phyloP scores from a whole-genome alignment of 2,329 filamentous ascomycete species.

The Didymella sp. region DNA sequence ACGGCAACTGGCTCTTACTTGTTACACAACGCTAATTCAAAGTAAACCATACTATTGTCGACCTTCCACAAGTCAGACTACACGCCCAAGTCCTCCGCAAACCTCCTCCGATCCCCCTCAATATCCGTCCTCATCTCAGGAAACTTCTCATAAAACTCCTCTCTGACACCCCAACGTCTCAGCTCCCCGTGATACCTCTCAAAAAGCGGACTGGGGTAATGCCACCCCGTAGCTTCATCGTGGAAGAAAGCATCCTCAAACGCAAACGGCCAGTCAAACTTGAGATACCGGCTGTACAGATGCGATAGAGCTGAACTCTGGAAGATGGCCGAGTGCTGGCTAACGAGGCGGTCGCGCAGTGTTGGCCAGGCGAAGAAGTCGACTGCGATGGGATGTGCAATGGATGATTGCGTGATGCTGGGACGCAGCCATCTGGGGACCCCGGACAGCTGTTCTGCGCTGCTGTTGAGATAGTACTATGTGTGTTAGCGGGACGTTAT shows the following conservation, averaged over 20 bases:
- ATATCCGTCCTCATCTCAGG: conserved; percentile 43
- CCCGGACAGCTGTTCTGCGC: conserved; percentile 33
- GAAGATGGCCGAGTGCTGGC: conserved; percentile 34
- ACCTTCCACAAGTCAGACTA: neutral
- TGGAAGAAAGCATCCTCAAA: conserved; percentile 44
- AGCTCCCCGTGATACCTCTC: conserved; percentile 42
- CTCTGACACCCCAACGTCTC: conserved; percentile 35
- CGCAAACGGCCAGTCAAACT: conserved; percentile 44
- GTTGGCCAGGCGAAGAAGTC: conserved; percentile 48
- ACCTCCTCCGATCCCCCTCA: conserved; percentile 36
- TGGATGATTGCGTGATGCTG: conserved; percentile 34
- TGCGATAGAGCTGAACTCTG: conserved; percentile 28
- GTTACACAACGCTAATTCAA: neutral
- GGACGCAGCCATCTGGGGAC: conserved; percentile 39
- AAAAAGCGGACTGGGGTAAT: conserved; percentile 39
- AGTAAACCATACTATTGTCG: neutral
- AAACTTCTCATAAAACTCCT: conserved; percentile 38
- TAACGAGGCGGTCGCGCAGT: conserved; percentile 39
- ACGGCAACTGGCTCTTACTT: neutral
- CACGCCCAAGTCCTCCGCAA: conserved; percentile 5
- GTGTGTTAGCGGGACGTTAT: neutral
- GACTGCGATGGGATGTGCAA: conserved; percentile 38
- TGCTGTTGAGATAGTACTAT: conserved; percentile 44
- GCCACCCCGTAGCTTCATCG: conserved; percentile 23
- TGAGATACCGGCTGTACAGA: conserved; percentile 36